Evolutionary conservation across 2,329 filamentous ascomycete species (phyloP), one percentile per base, ranked within the genome.

Genomic region (Hymenotorrendiella dingleyae): DNA sequence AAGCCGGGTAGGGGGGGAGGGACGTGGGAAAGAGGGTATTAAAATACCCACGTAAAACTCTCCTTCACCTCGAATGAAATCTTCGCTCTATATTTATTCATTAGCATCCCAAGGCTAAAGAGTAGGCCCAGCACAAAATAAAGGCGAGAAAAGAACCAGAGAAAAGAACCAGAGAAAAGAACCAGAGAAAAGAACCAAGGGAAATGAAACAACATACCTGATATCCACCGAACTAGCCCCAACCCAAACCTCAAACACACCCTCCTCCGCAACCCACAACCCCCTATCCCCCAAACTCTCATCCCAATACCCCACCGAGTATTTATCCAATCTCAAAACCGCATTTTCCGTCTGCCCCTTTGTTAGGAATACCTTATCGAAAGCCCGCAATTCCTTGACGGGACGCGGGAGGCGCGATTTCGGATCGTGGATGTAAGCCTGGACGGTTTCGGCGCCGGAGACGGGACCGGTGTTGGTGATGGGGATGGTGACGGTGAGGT

Each of bases 351-450:
- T 64, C 51, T 70, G 72, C 4, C 76, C 78, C 2, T 72, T 66
- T 33, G 74, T 67, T 3, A 86, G 62, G 37, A 64, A 69, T 0
- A 84, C 71, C 62, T 85, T 86, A 45, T 74, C 73, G 55, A 86
- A 87, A 0, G 79, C 81, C 24, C 80, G 78, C 1, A 87, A 67
- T 62, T 87, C 83, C 63, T 86, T 86, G 52, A 79, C 74, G 0
- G 82, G 82, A 17, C 82, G 67, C 0, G 75, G 74, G n/a, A 86
- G 66, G 8, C 72, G 67, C 1, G 78, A 78, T 58, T 75, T 76
- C 37, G 75, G 68, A 32, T 84, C 80, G n/a, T 70, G 69, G 36
- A 86, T 68, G 52, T 86, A 87, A 2, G 80, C 67, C 63, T 87
- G 83, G 6, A 86, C 75, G 26, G 76, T 80, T 58, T 86, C 81